Conservation (phyloP, 225 moss, liverwort and hornwort species). For the Neckera pumila region DNA sequence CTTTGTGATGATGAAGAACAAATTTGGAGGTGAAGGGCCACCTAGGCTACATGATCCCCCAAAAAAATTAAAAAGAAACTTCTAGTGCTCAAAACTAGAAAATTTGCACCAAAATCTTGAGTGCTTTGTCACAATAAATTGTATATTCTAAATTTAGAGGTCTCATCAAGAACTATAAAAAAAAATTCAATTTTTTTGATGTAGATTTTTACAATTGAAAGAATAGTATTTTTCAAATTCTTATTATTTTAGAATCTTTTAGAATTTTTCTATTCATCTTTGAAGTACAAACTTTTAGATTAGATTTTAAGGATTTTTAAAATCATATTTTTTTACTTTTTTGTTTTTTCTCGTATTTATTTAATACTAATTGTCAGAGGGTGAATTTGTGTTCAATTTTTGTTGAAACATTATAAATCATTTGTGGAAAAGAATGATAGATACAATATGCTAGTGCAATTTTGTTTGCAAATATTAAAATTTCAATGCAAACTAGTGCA, state of each 20-base stretch:
- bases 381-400: neutral
- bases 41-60: rapidly evolving
- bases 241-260: no score
- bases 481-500: no score
- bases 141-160: neutral
- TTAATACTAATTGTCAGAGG: neutral
- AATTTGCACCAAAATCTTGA: neutral
- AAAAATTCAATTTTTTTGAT: neutral
- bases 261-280: neutral
- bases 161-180: neutral
- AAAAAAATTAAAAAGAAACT: neutral
- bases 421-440: neutral
- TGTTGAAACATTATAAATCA: neutral
- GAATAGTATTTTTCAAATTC: neutral
- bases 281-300: neutral
- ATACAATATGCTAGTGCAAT: neutral
- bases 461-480: no score
- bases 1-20: no score
- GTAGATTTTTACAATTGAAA: neutral
- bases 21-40: rapidly evolving
- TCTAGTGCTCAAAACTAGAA: neutral
- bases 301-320: neutral
- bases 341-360: rapidly evolving
- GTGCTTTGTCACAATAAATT: rapidly evolving
- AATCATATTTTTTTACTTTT: neutral